A percentile compares a stretch with the other conserved stretches of the same genome.
phyloP scores from a whole-genome alignment of 495 filamentous ascomycete genomes.

The Rhypophila decipiens region DNA sequence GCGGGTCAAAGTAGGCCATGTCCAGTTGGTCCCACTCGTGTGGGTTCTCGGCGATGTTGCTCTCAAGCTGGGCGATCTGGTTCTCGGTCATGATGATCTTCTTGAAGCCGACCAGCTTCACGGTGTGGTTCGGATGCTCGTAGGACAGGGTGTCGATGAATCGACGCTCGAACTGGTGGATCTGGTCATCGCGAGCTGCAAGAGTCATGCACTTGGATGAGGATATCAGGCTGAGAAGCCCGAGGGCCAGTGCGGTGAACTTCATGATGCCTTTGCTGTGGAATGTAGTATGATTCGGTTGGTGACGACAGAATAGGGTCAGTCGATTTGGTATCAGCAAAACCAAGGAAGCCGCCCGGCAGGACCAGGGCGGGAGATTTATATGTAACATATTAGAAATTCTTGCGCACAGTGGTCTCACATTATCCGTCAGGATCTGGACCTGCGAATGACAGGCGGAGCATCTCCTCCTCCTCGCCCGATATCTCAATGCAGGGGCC shows the following conservation, averaged over 20 bases:
- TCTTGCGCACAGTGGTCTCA: too few species aligned
- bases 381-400: too few species aligned
- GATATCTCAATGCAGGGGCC: too few species aligned
- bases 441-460: too few species aligned
- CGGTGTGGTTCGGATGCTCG: constrained; percentile 2
- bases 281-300: too few species aligned
- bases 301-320: too few species aligned
- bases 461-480: too few species aligned
- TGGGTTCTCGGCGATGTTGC: not conserved
- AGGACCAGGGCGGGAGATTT: too few species aligned
- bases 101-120: constrained; percentile 9
- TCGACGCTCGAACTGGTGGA: not conserved
- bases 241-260: not conserved
- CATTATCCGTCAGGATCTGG: too few species aligned
- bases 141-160: constrained; percentile 7
- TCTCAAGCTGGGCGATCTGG: constrained; percentile 2
- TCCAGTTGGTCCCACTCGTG: constrained; percentile 5
- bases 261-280: too few species aligned
- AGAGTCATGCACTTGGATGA: not conserved
- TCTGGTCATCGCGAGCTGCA: not conserved
- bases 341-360: too few species aligned
- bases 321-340: too few species aligned
- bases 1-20: constrained; percentile 11
- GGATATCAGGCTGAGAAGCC: not conserved
- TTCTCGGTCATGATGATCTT: constrained; percentile 1